These are phyloP conservation scores for Baorangia bicolor DNA, from an alignment of 768 basidiomycete genomes.

Conservation along the genomic window DNA sequence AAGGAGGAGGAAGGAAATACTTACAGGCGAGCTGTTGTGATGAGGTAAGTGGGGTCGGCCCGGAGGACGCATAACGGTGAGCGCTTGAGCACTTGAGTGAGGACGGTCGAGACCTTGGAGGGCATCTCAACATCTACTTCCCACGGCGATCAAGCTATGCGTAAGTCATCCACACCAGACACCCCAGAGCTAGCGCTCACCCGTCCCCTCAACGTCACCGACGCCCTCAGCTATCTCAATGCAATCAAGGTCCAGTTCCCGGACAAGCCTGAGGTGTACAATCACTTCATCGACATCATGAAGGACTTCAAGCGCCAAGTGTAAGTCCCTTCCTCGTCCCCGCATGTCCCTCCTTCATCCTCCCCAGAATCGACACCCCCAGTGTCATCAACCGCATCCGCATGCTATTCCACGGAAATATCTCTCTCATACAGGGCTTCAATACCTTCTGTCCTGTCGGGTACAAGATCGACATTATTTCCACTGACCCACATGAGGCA, in stretches of 20 bases:
- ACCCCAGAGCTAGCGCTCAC: conserved; percentile 14
- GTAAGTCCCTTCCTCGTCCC: conserved; percentile 46
- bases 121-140: conserved; percentile 35
- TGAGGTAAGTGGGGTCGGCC: conserved; percentile 2
- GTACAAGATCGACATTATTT: conserved; percentile 90
- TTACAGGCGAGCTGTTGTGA: conserved; percentile 57
- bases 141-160: conserved; percentile 12
- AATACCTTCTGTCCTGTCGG: conserved; percentile 96
- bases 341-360: conserved; percentile 5
- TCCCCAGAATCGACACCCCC: conserved; percentile 87
- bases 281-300: conserved; percentile 95
- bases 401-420: conserved; percentile 87
- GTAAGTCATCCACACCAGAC: conserved; percentile 34
- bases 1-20: not conserved
- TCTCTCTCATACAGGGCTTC: conserved; percentile 91
- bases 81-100: too few relatives aligned
- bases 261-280: conserved; percentile 91
- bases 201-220: conserved; percentile 85
- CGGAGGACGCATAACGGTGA: too few relatives aligned
- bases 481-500: conserved; percentile 64
- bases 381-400: conserved; percentile 97
- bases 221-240: conserved; percentile 91
- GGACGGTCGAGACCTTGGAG: conserved; percentile 72
- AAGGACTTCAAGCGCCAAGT: conserved; percentile 98
- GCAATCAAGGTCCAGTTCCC: conserved; percentile 91